Evolutionary conservation across 129 eudicot genomes (phyloP).

Genomic region (Escallonia herrerae): DNA sequence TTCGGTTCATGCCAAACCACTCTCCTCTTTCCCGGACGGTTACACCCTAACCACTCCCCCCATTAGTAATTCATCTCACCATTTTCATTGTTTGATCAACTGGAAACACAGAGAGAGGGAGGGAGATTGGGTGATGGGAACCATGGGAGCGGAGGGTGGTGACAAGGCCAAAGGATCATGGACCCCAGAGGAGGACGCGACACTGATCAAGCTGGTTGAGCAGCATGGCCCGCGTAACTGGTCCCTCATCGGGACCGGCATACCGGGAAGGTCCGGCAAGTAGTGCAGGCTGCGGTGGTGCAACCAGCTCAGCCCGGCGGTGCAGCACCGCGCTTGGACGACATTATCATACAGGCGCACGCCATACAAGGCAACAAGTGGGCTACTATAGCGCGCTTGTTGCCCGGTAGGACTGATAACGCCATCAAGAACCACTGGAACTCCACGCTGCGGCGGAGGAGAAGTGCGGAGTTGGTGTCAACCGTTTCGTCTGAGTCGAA

Average conservation of each 20-base stretch:
- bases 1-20: conserved; percentile 19
- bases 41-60: not conserved
- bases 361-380: conserved; percentile 52
- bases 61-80: not conserved
- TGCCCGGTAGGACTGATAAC: conserved; percentile 73
- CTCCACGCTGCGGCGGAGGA: conserved; percentile 40
- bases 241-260: conserved; percentile 44
- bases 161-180: conserved; percentile 58
- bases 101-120: too few relatives aligned
- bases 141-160: conserved; percentile 7
- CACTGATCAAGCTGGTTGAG: conserved; percentile 46
- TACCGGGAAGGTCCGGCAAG: conserved; percentile 74
- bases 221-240: conserved; percentile 68
- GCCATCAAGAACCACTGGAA: conserved; percentile 80
- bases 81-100: too few relatives aligned
- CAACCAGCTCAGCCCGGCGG: conserved; percentile 73
- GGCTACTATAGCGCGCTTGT: conserved; percentile 53
- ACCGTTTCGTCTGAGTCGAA: not conserved
- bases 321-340: conserved; percentile 71
- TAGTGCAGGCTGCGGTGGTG: conserved; percentile 74
- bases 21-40: not conserved
- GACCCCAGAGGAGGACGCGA: conserved; percentile 59
- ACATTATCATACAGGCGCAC: conserved; percentile 41
- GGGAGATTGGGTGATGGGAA: too few relatives aligned
- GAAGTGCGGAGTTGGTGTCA: not conserved